Evolutionary conservation across 2,329 filamentous ascomycete genomes (phyloP), one percentile per base, ranked within the genome.

Genomic region (Epichloe amarillans): DNA sequence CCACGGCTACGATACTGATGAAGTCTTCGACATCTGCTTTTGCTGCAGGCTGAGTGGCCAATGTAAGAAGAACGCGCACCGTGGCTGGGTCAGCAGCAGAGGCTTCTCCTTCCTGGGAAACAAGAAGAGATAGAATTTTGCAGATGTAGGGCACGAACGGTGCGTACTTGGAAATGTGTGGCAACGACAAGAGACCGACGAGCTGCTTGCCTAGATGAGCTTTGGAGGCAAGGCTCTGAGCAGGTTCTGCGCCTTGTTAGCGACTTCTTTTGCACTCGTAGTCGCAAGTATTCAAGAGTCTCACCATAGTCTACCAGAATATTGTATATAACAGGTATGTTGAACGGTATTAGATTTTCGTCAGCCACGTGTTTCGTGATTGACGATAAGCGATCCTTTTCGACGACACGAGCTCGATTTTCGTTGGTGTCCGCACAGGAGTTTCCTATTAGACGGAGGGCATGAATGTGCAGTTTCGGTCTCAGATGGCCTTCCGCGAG

Each of bases 401-500:
- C 65, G 4, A 82, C 70, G 2, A 83, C 70, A 0, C 73, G 71
- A 6, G 70, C 74, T 52, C 80, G 71, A 57, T 83, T 84, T 53
- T 77, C 73, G 59, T 84, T 79, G 55, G 75, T 77, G 55, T 83
- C 80, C 19, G 80, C 80, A 54, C 77, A 82, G 10, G 76, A 76
- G 60, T 84, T 84, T 14, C 80, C 80, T 15, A 80, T 69, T 19
- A 82, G 62, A 23, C 80, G 75, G 15, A 83, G 65, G 7, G 72
- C 64, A 50, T 83, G 79, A 7, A 77, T 66, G 43, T 71, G 70
- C n/a, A 82, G 65, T 1, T 66, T 59, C 35, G 69, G 66, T 10
- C 64, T 63, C 37, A 74, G 55, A 2, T 61, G 64, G 4, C 69
- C 62, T 0, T 61, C 59, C 5, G 64, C 63, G 8, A 80, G 60